Base-by-base conservation (phyloP, 768 basidiomycete species). In the Russula vinacea region DNA sequence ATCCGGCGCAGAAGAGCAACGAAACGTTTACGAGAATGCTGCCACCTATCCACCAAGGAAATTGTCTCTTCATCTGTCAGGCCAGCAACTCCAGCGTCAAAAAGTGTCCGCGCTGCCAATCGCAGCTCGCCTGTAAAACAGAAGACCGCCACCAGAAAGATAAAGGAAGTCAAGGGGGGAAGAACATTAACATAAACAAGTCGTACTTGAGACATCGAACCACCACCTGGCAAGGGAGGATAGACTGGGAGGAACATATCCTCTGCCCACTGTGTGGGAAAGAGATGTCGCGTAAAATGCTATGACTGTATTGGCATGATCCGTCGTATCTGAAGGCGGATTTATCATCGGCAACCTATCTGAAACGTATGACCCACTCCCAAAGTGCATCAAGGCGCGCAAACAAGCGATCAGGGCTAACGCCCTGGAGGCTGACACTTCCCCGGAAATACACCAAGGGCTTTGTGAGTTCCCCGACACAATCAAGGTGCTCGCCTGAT, bases 241-340 rank as follows among this genome's bases (percentile, higher is more conserved):
- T 6, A 97, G 78, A 65, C 85, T 87, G 0, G 95, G 90, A 6
- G 83, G 73, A 58, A 84, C 79, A 70, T 86, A 95, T 2, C 73
- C 71, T 0, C 77, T 69, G 1, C 91, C 91, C 14, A 92, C 80
- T 9, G 76, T 76, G 19, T 82, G 77, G 1, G 83, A 79, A 33
- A 98, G 77, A 2, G 90, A 87, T 0, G 87, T 82, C 0, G 88
- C 81, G 73, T 94, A 97, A 73, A 91, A 96, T 0, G 88, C 81
- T 65, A 90, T 87, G 24, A 92, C 84, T 1, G 88, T 86, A 65
- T 83, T 87, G 17, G 88, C 87, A 33, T 79, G 80, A 57, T 87
- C 85, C 57, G 86, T 81, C 5, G 85, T 78, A 44, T 90, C 93
- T 93, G 29, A 62, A 44, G 33, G 57, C 10, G 11, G 16, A 10